Conservation (phyloP, 371 early-diverging fungal genomes). For the Batkoa obscura region DNA sequence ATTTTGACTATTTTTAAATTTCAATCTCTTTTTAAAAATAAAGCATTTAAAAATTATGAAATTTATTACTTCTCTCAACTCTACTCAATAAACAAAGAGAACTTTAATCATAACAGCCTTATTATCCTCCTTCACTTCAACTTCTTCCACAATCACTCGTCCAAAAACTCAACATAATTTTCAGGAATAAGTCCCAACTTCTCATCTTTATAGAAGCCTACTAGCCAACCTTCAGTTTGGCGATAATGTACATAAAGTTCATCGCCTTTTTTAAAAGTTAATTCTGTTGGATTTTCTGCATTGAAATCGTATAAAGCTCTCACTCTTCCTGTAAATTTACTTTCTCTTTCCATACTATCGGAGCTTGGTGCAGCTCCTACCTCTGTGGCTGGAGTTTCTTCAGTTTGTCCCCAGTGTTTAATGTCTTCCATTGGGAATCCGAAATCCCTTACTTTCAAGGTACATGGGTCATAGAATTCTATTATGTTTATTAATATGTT, state of each 20-base stretch:
- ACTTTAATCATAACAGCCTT: too few species aligned
- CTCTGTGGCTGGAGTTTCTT: too few species aligned
- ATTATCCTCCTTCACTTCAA: too few species aligned
- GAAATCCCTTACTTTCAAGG: conserved; percentile 37
- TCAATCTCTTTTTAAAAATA: background rate
- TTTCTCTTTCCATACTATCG: conserved; percentile 10
- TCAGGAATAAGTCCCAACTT: conserved; percentile 50
- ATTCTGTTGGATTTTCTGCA: conserved; percentile 44
- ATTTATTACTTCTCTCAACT: background rate
- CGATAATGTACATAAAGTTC: conserved; percentile 36
- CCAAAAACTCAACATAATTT: conserved; percentile 29
- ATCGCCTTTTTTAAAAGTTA: conserved; percentile 39
- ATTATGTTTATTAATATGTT: too few species aligned
- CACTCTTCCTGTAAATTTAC: conserved; percentile 14
- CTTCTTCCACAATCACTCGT: background rate
- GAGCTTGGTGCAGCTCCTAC: background rate
- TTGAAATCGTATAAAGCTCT: conserved; percentile 54
- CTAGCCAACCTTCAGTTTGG: conserved; percentile 51
- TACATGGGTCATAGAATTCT: too few species aligned
- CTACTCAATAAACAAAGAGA: too few species aligned
- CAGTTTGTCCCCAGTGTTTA: conserved; percentile 24
- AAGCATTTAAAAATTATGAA: background rate
- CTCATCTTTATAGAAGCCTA: conserved; percentile 33
- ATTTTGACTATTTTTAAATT: background rate
- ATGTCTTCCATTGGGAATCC: conserved; percentile 38